These are phyloP conservation scores for Linderniella brevidens DNA, from an alignment of 257 asterid genomes.

Conservation along the genomic window DNA sequence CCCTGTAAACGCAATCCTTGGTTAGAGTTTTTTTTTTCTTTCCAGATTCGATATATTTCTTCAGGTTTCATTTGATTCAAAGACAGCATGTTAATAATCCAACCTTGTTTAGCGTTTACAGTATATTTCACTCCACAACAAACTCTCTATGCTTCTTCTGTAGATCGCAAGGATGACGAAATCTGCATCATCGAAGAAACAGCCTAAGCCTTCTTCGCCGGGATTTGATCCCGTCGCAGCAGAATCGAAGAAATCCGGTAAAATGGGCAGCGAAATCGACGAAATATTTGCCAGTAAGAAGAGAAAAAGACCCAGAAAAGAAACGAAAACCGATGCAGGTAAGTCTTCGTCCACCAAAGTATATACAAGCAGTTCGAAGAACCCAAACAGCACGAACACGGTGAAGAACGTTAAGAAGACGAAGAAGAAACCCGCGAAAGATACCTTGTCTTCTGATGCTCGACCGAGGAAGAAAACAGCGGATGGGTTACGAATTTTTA, in stretches of 20 bases:
- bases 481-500: conserved; percentile 45
- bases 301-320: conserved; percentile 21
- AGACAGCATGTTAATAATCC: too few relatives aligned
- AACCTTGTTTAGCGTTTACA: too few relatives aligned
- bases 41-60: too few relatives aligned
- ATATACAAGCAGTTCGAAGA: conserved; percentile 5
- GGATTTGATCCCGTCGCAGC: too few relatives aligned
- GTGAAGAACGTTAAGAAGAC: conserved; percentile 16
- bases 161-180: too few relatives aligned
- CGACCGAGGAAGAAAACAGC: conserved; percentile 33
- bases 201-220: too few relatives aligned
- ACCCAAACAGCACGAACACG: conserved; percentile 12
- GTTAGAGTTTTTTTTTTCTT: too few relatives aligned
- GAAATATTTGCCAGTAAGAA: conserved; percentile 52
- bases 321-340: conserved; percentile 6
- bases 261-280: conserved; percentile 43
- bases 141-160: too few relatives aligned
- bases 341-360: conserved; percentile 12
- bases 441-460: conserved; percentile 7
- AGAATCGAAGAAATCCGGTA: conserved; percentile 11
- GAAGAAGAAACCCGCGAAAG: conserved; percentile 11
- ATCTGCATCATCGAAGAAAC: too few relatives aligned
- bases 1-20: too few relatives aligned
- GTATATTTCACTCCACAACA: too few relatives aligned
- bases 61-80: too few relatives aligned